Evolutionary conservation across 2,329 filamentous ascomycete species (phyloP), one percentile per base, ranked within the genome.

Genomic region (Onygenales sp.): DNA sequence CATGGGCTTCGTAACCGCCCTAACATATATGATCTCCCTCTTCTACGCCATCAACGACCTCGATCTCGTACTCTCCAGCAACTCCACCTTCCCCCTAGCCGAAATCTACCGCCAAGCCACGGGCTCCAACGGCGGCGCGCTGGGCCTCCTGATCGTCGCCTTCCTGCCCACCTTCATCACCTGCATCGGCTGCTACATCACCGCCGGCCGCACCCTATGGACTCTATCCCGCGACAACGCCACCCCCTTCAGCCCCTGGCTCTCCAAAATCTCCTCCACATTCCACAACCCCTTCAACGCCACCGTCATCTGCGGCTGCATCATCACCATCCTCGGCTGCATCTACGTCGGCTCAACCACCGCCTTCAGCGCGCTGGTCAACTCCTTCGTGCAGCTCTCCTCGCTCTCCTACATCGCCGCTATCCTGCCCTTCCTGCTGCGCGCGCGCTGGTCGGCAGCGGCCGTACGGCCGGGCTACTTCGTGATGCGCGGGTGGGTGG

Each of bases 181-280:
- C 42, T 67, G 67, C 35, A 60, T 67, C 41, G 81, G 82, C 8
- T 76, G 73, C 56, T 83, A 80, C 64, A 78, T 84, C 57, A 83
- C 81, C 1, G 72, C 75, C 0, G 79, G 82, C n/a, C 78, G 83
- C 7, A 81, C 79, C 56, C 72, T 85, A 2, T 86, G 82, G 82
- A 71, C 69, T 9, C 61, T 72, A 35, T 78, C 81, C 39, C 77
- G 82, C 35, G 82, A 85, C 63, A 76, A 78, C 41, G 81, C 81
- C 2, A 81, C 82, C 2, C 82, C 82, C 0, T 78, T 82, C 61
- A 72, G 76, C 1, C 53, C 61, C 9, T 69, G 79, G 65, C 78
- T 84, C 55, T 70, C 75, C n/a, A 66, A 62, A 14, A 80, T 85
- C 59, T 76, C 78, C 63, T 70, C 74, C 56, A 67, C 58, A 1